Evolutionary conservation across 352 stramenopile species (phyloP).

Genomic region (Albugo laibachii): DNA sequence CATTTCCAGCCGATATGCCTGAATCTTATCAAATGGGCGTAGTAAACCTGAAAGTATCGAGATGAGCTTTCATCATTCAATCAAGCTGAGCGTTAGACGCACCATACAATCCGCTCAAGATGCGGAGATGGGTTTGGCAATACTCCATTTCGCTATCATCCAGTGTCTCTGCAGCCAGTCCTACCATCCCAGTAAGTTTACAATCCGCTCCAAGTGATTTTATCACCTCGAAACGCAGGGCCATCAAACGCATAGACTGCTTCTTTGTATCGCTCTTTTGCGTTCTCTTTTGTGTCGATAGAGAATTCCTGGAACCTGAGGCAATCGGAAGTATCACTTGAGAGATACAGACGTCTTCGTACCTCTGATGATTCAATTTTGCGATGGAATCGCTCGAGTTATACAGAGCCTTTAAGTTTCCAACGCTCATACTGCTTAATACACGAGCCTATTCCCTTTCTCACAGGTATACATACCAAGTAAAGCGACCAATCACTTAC

Average conservation of each 20-base stretch:
- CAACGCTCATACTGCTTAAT: slow-evolving; percentile 33
- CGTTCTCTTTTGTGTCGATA: not conserved
- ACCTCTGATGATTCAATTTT: slow-evolving; percentile 73
- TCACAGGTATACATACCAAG: not conserved
- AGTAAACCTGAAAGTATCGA: slow-evolving; percentile 28
- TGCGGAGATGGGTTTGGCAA: slow-evolving; percentile 69
- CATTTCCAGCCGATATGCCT: slow-evolving; percentile 95
- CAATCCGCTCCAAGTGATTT: not conserved
- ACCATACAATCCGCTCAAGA: slow-evolving; percentile 90
- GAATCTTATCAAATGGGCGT: slow-evolving; percentile 82
- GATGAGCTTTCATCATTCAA: not conserved
- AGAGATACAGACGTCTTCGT: not conserved
- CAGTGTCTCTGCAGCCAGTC: slow-evolving; percentile 40
- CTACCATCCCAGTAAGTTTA: slow-evolving; percentile 1
- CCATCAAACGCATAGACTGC: slow-evolving; percentile 61
- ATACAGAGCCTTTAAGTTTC: slow-evolving; percentile 65
- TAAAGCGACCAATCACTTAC: not conserved
- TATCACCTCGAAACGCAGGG: slow-evolving; percentile 42
- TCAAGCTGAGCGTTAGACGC: not conserved
- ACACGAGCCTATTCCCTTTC: slow-evolving; percentile 10
- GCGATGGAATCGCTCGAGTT: slow-evolving; percentile 66
- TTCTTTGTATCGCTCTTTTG: not conserved
- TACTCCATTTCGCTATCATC: slow-evolving; percentile 44
- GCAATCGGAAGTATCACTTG: not conserved
- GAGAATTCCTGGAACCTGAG: not conserved